Evolutionary conservation across 108 stramenopile genomes (phyloP), one percentile per base, ranked within the genome.

Genomic region (Cyclotella atomus): DNA sequence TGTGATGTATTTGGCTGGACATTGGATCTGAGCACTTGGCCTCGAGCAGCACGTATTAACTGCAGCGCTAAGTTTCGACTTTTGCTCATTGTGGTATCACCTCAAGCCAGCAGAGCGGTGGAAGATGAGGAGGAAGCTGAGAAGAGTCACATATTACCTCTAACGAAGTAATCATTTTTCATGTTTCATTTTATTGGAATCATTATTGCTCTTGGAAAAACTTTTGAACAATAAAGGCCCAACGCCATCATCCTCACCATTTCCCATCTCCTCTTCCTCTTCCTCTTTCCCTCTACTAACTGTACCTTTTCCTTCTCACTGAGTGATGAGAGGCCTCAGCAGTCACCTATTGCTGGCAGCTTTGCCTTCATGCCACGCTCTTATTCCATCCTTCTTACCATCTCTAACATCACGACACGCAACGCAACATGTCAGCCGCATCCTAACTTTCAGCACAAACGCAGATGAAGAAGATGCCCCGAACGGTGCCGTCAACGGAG

Each of bases 21-120:
- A 27, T 65, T 14, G 7, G 28, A 32, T 32, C 1, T n/a, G 15
- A 16, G 17, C 14, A 46, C 28, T 34, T 69, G 34, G 32, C 76
- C 76, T n/a, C 76, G 67, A 14, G 76, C 76, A 57, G 76, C 68
- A 33, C 53, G 60, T 35, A 77, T 55, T 12, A 77, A 55, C 28
- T 56, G 73, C 21, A 17, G 52, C 17, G 44, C 30, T 12, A 74
- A 46, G 19, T 57, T 55, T 44, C 54, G 14, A 38, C 17, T 4
- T 19, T 17, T 20, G 35, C 19, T 61, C 46, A 36, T 38, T 23
- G 38, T 34, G 21, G 15, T 36, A 9, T 57, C 16, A n/a, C n/a
- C n/a, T 9, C 4, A n/a, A 4, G 16, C 4, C n/a, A n/a, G 4
- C 47, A 17, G 12, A 41, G 12, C 38, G 7, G 38, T 7, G 7